These are phyloP conservation scores for Ascochyta viciae-villosae DNA, from an alignment of 2,329 filamentous ascomycete species.

Conservation along the genomic window DNA sequence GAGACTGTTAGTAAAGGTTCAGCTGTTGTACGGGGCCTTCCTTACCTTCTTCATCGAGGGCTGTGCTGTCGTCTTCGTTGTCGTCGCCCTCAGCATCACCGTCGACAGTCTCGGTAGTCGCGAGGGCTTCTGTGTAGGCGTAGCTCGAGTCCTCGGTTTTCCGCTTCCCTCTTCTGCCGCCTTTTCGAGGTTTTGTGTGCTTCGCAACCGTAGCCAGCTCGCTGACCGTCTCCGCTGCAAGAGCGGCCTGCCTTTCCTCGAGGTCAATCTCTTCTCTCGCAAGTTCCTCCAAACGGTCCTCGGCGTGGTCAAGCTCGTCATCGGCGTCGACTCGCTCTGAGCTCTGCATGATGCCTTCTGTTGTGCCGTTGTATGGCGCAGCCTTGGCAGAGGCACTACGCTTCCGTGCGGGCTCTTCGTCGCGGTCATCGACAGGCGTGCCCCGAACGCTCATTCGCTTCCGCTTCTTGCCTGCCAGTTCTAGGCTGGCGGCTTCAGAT, in stretches of 20 bases:
- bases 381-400: constrained; percentile 40
- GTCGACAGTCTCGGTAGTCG: constrained; percentile 70
- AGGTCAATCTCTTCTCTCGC: constrained; percentile 43
- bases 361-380: constrained; percentile 36
- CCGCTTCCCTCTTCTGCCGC: constrained; percentile 59
- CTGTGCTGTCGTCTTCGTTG: constrained; percentile 49
- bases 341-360: constrained; percentile 39
- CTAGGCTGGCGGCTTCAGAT: constrained; percentile 42
- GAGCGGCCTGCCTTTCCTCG: constrained; percentile 44
- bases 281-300: constrained; percentile 41
- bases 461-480: constrained; percentile 50
- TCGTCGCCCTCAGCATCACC: constrained; percentile 58
- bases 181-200: constrained; percentile 46
- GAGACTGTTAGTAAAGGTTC: not conserved
- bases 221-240: constrained; percentile 40
- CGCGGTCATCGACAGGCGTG: constrained; percentile 47
- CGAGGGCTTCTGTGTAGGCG: constrained; percentile 51
- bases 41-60: constrained; percentile 49
- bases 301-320: constrained; percentile 62
- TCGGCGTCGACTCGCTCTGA: constrained; percentile 44
- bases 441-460: constrained; percentile 53
- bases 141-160: constrained; percentile 52
- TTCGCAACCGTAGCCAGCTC: constrained; percentile 47
- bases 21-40: not conserved
- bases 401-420: constrained; percentile 48